These are phyloP conservation scores for Cyathus pygmaeus DNA, from an alignment of 1,284 basidiomycete species.

Conservation along the genomic window DNA sequence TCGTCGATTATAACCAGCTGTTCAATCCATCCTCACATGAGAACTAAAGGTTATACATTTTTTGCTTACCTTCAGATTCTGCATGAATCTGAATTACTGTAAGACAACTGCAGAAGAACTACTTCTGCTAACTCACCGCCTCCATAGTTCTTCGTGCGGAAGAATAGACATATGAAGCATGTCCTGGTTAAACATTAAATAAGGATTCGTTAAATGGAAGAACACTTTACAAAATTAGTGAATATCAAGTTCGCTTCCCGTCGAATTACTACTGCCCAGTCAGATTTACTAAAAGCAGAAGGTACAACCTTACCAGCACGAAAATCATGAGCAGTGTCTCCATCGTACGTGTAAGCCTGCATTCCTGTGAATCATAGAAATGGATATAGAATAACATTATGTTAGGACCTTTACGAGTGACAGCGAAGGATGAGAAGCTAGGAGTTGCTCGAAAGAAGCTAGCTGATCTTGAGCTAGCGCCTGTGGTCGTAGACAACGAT, in stretches of 20 bases:
- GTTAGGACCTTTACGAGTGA: constrained; percentile 63
- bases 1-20: constrained; percentile 86
- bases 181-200: constrained; percentile 60
- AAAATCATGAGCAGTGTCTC: constrained; percentile 81
- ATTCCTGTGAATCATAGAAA: constrained; percentile 50
- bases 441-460: constrained; percentile 71
- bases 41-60: not conserved
- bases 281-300: constrained; percentile 2
- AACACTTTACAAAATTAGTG: constrained; percentile 73
- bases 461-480: constrained; percentile 93
- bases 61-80: constrained; percentile 66
- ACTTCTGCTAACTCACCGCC: constrained; percentile 57
- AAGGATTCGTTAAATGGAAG: constrained; percentile 1
- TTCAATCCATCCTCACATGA: not conserved
- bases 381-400: not conserved
- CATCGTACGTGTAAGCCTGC: constrained; percentile 85
- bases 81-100: constrained; percentile 64
- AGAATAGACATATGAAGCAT: constrained; percentile 89
- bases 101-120: constrained; percentile 3
- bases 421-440: constrained; percentile 71
- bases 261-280: constrained; percentile 61
- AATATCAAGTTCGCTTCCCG: constrained; percentile 76
- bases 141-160: constrained; percentile 87
- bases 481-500: constrained; percentile 43
- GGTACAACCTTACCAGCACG: constrained; percentile 56